Percentiles rank a stretch among this genome's conserved stretches.
phyloP scores from a whole-genome alignment of 1,139 yeast species.

The Suhomyces ambrosiae region DNA sequence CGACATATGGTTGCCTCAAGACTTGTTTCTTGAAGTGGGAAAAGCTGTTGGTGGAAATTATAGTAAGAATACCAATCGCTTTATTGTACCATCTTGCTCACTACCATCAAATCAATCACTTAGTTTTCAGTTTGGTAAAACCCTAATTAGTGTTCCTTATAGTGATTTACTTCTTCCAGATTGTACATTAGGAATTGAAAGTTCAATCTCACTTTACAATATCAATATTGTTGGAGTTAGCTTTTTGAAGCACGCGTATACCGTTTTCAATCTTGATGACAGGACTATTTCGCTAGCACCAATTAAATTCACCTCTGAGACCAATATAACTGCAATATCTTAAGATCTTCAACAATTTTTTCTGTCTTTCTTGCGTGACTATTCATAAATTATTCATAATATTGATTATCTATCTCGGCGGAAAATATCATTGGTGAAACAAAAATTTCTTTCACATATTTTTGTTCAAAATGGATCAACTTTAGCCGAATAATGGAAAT shows the following conservation, averaged over 20 bases:
- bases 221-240: conserved; percentile 35
- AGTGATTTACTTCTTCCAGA: conserved; percentile 8
- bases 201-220: conserved; percentile 11
- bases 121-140: conserved; percentile 7
- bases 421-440: too few relatives aligned
- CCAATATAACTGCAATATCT: conserved; percentile 3
- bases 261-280: conserved; percentile 42
- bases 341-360: too few relatives aligned
- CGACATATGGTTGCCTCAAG: conserved; percentile 11
- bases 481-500: too few relatives aligned
- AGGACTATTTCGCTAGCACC: conserved; percentile 41
- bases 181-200: conserved; percentile 10
- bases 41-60: conserved; percentile 8
- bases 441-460: too few relatives aligned
- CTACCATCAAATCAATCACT: conserved; percentile 8
- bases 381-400: too few relatives aligned
- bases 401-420: too few relatives aligned
- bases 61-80: conserved; percentile 2
- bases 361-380: too few relatives aligned
- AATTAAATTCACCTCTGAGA: conserved; percentile 29
- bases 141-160: conserved; percentile 7
- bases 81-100: conserved; percentile 5
- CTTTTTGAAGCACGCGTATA: conserved; percentile 40
- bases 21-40: conserved; percentile 7
- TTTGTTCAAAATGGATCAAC: too few relatives aligned